These are phyloP conservation scores for Eucalyptus marginata DNA, from an alignment of 345 rosid genomes.

Conservation along the genomic window DNA sequence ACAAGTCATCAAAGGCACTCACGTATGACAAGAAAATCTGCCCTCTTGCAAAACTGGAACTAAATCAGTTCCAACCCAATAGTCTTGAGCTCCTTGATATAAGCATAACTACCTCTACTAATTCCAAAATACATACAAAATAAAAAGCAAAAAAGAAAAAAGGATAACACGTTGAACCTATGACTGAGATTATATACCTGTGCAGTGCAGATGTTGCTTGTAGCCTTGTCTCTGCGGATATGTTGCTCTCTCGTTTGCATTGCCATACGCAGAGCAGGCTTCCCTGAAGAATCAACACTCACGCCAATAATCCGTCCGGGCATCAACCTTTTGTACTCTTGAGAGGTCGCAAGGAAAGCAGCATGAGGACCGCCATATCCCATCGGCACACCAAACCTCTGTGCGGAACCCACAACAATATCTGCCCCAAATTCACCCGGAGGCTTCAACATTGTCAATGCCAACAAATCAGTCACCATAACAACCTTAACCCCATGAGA, in stretches of 20 bases:
- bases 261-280: conserved; percentile 93
- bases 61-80: background rate
- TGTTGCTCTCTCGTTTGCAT: conserved; percentile 99
- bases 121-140: background rate
- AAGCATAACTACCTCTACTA: background rate
- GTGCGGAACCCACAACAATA: conserved; percentile 93
- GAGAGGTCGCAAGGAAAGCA: conserved; percentile 94
- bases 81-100: background rate
- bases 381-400: conserved; percentile 97
- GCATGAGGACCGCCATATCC: conserved; percentile 99
- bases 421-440: conserved; percentile 95
- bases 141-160: background rate
- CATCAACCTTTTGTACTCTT: conserved; percentile 98
- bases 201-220: conserved; percentile 99
- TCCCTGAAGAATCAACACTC: conserved; percentile 91
- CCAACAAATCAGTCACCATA: conserved; percentile 89
- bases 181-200: conserved; percentile 46
- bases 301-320: conserved; percentile 94
- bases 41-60: background rate
- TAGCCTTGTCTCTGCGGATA: conserved; percentile 97
- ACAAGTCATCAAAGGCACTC: background rate
- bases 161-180: background rate
- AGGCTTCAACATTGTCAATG: conserved; percentile 88
- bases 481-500: conserved; percentile 95
- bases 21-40: background rate